Evolutionary conservation across 78 protist species (phyloP).

Genomic region (Mastigamoeba balamuthi): DNA sequence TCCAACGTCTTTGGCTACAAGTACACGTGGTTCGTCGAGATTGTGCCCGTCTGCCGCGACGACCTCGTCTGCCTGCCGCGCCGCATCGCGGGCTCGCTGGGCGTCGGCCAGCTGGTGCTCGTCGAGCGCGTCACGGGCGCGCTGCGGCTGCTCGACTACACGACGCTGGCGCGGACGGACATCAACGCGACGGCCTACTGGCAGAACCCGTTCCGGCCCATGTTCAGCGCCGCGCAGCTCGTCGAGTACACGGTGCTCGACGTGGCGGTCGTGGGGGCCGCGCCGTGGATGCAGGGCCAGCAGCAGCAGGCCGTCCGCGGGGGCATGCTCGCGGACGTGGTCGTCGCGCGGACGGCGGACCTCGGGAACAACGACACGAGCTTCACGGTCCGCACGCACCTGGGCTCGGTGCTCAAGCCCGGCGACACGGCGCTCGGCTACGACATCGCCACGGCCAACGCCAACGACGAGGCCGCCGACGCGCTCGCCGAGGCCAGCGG

Average conservation of each 20-base stretch:
- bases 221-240: conserved; percentile 32
- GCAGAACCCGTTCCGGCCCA: conserved; percentile 61
- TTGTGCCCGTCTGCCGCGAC: conserved; percentile 92
- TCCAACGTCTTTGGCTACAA: conserved; percentile 76
- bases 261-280: conserved; percentile 39
- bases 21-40: conserved; percentile 79
- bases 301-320: background rate
- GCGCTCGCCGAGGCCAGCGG: background rate
- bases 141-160: conserved; percentile 81
- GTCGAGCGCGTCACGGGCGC: conserved; percentile 21
- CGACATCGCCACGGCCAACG: conserved; percentile 30
- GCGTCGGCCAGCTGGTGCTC: too few relatives aligned
- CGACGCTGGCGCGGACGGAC: conserved; percentile 64
- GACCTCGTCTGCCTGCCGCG: conserved; percentile 88
- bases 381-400: conserved; percentile 54
- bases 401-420: conserved; percentile 68
- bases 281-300: conserved; percentile 10
- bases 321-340: conserved; percentile 54
- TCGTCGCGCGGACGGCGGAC: conserved; percentile 54
- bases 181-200: conserved; percentile 43
- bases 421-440: conserved; percentile 83
- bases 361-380: conserved; percentile 56
- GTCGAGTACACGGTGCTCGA: conserved; percentile 75
- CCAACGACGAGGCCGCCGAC: conserved; percentile 38
- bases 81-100: conserved; percentile 25